Conservation (phyloP, 1,284 basidiomycete genomes). For the Cryptococcus amylolentus region DNA sequence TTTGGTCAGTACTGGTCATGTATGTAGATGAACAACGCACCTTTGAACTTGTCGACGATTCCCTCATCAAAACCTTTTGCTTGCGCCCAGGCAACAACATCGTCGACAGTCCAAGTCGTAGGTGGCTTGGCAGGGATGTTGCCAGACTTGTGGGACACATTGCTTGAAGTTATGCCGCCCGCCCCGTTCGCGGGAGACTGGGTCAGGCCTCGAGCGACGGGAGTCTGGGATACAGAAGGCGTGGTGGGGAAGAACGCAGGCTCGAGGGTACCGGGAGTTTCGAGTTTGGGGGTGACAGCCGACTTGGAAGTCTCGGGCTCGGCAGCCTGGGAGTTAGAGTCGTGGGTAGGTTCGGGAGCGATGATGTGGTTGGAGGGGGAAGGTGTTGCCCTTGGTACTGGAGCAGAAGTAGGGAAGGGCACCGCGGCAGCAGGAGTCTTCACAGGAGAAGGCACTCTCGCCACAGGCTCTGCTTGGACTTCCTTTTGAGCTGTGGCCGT, state of each 20-base stretch:
- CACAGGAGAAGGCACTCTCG: background rate
- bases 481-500: slow-evolving; percentile 1
- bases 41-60: slow-evolving; percentile 78
- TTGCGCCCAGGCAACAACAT: slow-evolving; percentile 86
- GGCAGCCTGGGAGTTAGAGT: background rate
- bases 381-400: background rate
- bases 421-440: background rate
- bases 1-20: slow-evolving; percentile 7
- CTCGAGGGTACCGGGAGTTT: slow-evolving; percentile 12
- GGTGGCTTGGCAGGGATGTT: slow-evolving; percentile 12
- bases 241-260: slow-evolving; percentile 26
- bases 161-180: background rate
- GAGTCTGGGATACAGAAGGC: slow-evolving; percentile 18
- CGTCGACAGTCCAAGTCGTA: slow-evolving; percentile 69
- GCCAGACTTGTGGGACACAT: slow-evolving; percentile 4
- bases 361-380: background rate
- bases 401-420: slow-evolving; percentile 3
- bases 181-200: background rate
- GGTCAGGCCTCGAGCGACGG: background rate
- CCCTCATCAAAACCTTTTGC: slow-evolving; percentile 78
- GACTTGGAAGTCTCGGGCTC: background rate
- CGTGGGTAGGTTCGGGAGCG: background rate
- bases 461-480: background rate
- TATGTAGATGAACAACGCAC: slow-evolving; percentile 51
- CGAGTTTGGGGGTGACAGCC: background rate